Evolutionary conservation across 2,329 filamentous ascomycete genomes (phyloP).

Genomic region (Huntiella abstrusa): DNA sequence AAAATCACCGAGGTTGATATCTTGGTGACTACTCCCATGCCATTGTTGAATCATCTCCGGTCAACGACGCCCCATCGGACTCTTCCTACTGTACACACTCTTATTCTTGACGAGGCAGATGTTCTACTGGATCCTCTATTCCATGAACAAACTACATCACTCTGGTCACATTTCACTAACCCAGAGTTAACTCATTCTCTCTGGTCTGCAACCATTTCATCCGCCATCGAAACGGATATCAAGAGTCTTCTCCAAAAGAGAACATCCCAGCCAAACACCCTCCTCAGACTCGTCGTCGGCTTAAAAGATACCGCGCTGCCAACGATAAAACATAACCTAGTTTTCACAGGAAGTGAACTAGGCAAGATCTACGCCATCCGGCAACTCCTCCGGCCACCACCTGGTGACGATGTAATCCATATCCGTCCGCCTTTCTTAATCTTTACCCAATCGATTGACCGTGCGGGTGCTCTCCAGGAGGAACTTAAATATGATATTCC

Average conservation of each 20-base stretch:
- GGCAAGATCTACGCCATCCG: slow-evolving; percentile 85
- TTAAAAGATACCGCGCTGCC: slow-evolving; percentile 91
- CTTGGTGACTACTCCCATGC: slow-evolving; percentile 28
- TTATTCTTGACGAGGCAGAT: slow-evolving; percentile 87
- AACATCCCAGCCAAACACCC: slow-evolving; percentile 19
- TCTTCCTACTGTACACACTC: slow-evolving; percentile 49
- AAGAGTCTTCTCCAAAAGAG: slow-evolving; percentile 45
- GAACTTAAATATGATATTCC: slow-evolving; percentile 94
- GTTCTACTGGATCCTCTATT: slow-evolving; percentile 85
- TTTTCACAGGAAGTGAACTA: slow-evolving; percentile 80
- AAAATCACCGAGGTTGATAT: slow-evolving; percentile 19
- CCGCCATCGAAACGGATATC: slow-evolving; percentile 68
- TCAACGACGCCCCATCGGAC: slow-evolving; percentile 16
- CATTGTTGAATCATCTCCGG: slow-evolving; percentile 55
- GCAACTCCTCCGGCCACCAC: slow-evolving; percentile 59
- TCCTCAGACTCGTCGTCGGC: slow-evolving; percentile 81
- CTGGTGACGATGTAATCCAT: slow-evolving; percentile 30
- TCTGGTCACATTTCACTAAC: slow-evolving; percentile 65
- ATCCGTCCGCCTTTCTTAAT: slow-evolving; percentile 81
- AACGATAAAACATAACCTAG: slow-evolving; percentile 73
- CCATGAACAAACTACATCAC: slow-evolving; percentile 64
- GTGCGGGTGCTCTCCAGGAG: slow-evolving; percentile 69
- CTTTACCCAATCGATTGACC: slow-evolving; percentile 88
- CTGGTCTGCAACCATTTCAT: slow-evolving; percentile 96
- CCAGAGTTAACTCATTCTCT: slow-evolving; percentile 55